Conservation (phyloP, 2,329 filamentous ascomycete genomes). For the Sclerotinia nivalis region DNA sequence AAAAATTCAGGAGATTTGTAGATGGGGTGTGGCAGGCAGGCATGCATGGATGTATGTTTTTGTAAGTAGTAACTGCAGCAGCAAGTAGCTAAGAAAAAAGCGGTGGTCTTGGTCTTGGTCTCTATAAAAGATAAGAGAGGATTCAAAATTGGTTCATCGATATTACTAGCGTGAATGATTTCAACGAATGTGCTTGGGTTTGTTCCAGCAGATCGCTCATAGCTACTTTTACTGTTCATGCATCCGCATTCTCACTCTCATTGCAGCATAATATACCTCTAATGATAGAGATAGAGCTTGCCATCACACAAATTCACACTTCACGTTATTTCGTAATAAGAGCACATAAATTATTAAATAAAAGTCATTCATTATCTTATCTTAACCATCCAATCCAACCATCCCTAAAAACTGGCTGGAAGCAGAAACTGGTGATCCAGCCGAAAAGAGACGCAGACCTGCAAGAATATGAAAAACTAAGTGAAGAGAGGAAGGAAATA, state of each 20-base stretch:
- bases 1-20: slow-evolving; percentile 18
- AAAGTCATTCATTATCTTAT: slow-evolving; percentile 20
- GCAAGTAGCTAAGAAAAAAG: background rate
- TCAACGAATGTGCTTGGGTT: too few relatives aligned
- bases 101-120: slow-evolving; percentile 6
- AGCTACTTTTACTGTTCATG: background rate
- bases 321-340: background rate
- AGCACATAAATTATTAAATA: slow-evolving; percentile 15
- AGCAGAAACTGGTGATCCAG: slow-evolving; percentile 12
- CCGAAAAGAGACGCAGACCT: slow-evolving; percentile 13
- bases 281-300: background rate
- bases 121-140: background rate
- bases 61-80: background rate
- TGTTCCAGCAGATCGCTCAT: too few relatives aligned
- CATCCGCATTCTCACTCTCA: background rate
- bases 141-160: background rate
- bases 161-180: too few relatives aligned
- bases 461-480: background rate
- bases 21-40: background rate
- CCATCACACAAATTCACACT: background rate
- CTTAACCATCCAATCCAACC: slow-evolving; percentile 17
- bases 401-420: slow-evolving; percentile 14
- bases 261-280: background rate
- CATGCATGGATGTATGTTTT: slow-evolving; percentile 6
- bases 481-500: slow-evolving; percentile 8